Evolutionary conservation across 495 filamentous ascomycete species (phyloP), one percentile per base, ranked within the genome.

Genomic region (Aspergillus ostianus): DNA sequence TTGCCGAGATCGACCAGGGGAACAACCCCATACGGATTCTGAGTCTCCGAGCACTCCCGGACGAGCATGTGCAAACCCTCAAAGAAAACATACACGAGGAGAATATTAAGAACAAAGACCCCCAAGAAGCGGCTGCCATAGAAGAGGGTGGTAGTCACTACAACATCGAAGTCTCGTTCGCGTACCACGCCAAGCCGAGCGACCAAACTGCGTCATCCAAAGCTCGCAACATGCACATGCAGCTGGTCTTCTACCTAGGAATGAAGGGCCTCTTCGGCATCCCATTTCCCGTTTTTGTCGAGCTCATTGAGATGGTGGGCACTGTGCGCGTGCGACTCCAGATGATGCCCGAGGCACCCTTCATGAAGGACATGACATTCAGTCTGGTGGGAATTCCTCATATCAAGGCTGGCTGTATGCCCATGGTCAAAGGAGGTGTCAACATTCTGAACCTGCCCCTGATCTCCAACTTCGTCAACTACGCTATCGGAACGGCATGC

Each of bases 381-480:
- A 98, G 91, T 2, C 80, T 98, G 20, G 96, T 97, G 83, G 93
- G 93, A 6, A 75, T 93, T 12, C 93, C 93, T 6, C 90, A 96
- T 69, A 89, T 98, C 5, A 80, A 86, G 62, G 93, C 93, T 12
- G 88, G 89, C n/a, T 97, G 93, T 70, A 85, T 94, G 23, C 93
- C 93, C 1, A 92, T 98, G 88, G 63, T 97, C 5, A 84, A 91
- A 68, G 87, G 84, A 53, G 92, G 92, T 15, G 88, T 96, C 62
- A 98, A 98, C 65, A 86, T 97, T 46, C 77, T 98, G 7, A 96
- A 98, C 62, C 76, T 98, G 26, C 93, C 93, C 0, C 68, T 98
- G 49, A 96, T 98, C 63, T 96, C 91, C 0, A 93, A 96, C 62
- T 97, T 98, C 69, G 93, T 96, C 74, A 96, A 97, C 74, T 96